These are phyloP conservation scores for Escovopsis sp. DNA, from an alignment of 2,329 filamentous ascomycete genomes.

Conservation along the genomic window DNA sequence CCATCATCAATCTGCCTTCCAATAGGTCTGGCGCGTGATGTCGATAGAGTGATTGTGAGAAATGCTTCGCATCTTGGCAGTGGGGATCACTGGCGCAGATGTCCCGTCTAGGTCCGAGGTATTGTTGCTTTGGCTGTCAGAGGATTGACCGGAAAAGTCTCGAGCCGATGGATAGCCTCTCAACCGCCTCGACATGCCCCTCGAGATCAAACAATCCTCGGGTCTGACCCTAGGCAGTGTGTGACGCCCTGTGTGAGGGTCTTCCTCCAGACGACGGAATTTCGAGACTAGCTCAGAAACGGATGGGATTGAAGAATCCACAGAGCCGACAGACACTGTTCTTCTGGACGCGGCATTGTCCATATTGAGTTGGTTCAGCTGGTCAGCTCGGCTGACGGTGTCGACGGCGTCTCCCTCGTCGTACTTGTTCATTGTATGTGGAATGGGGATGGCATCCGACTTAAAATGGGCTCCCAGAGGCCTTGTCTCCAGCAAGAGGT, in stretches of 20 bases:
- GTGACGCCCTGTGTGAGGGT: neutral
- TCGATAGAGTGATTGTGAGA: neutral
- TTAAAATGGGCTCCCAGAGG: too few species aligned
- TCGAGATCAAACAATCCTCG: neutral
- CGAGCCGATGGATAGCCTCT: conserved; percentile 4
- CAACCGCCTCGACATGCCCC: neutral
- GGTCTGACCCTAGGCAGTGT: neutral
- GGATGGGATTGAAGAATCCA: conserved; percentile 7
- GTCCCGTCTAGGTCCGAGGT: neutral
- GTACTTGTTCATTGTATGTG: neutral
- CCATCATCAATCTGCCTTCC: neutral
- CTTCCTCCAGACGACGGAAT: conserved; percentile 11
- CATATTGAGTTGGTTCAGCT: neutral
- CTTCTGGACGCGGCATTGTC: neutral
- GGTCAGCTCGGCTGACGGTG: too few species aligned
- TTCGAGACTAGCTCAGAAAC: conserved; percentile 14
- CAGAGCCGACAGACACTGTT: conserved; percentile 1
- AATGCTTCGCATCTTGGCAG: neutral
- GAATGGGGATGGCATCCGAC: too few species aligned
- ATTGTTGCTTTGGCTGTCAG: neutral
- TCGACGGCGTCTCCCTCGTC: neutral
- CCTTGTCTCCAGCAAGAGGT: too few species aligned
- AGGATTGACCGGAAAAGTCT: conserved; percentile 6
- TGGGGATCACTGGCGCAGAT: neutral
- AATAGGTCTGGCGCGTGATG: neutral